phyloP scores from a whole-genome alignment of 805 yeast genomes.

The Wickerhamomyces rabaulensis region DNA sequence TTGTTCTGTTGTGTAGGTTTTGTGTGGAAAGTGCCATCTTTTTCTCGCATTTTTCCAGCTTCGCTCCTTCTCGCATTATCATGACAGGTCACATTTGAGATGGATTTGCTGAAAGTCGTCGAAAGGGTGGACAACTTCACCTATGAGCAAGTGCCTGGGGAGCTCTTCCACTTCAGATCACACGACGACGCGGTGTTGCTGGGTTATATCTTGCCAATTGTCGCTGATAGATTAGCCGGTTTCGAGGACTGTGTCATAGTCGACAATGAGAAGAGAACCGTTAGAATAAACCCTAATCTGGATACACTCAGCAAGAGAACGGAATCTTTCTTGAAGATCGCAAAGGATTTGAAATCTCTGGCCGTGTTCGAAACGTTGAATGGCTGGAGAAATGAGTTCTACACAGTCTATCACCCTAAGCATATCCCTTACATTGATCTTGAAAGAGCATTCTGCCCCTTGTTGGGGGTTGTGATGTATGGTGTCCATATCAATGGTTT shows the following conservation, averaged over 20 bases:
- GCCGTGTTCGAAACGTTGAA: constrained; percentile 34
- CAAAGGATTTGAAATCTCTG: constrained; percentile 33
- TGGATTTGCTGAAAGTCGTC: constrained; percentile 3
- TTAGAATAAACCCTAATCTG: constrained; percentile 26
- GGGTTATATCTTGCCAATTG: constrained; percentile 11
- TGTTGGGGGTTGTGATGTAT: constrained; percentile 82
- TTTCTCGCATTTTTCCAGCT: background rate
- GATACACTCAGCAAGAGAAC: constrained; percentile 39
- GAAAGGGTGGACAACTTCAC: constrained; percentile 23
- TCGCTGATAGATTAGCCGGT: constrained; percentile 9
- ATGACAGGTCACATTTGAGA: background rate
- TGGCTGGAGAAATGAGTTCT: constrained; percentile 87
- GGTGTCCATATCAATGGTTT: constrained; percentile 89
- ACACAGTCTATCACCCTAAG: constrained; percentile 58
- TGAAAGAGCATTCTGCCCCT: constrained; percentile 78
- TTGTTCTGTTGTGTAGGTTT: too few species aligned
- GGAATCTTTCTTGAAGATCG: constrained; percentile 37
- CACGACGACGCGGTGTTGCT: constrained; percentile 15
- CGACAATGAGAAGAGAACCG: constrained; percentile 17
- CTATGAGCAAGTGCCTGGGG: constrained; percentile 8
- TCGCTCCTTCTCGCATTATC: background rate
- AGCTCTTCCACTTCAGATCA: constrained; percentile 7
- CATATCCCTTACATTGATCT: constrained; percentile 56
- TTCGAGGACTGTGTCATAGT: constrained; percentile 17
- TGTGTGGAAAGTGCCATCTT: too few species aligned